A percentile compares a stretch with the other conserved stretches of the same genome.
phyloP scores from a whole-genome alignment of 192 early-diverging fungal genomes.

The Coemansia sp. region DNA sequence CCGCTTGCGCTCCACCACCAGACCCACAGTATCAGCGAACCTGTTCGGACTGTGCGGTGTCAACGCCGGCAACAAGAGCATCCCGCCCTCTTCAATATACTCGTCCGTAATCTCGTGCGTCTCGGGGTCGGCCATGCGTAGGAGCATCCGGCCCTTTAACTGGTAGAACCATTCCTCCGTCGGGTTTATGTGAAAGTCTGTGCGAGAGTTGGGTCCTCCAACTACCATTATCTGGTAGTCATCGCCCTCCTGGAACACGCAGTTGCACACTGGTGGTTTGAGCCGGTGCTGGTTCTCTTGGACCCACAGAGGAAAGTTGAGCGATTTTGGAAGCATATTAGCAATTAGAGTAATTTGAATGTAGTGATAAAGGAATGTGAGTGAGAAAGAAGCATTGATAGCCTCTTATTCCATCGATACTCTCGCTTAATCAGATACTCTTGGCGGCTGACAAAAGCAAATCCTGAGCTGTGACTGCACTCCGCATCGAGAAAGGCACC shows the following conservation, averaged over 20 bases:
- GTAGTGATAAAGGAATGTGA: neutral
- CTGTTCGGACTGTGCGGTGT: conserved; percentile 95
- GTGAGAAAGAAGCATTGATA: too few species aligned
- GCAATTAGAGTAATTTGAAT: neutral
- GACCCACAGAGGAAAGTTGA: conserved; percentile 93
- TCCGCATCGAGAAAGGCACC: neutral
- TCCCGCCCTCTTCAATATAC: conserved; percentile 88
- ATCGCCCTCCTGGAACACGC: conserved; percentile 73
- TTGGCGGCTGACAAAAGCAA: conserved; percentile 5
- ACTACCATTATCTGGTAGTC: conserved; percentile 94
- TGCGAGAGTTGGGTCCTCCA: conserved; percentile 91
- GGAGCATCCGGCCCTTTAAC: conserved; percentile 89
- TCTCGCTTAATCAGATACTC: neutral
- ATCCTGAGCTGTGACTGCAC: neutral
- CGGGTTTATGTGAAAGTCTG: conserved; percentile 96
- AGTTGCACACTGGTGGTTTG: conserved; percentile 95
- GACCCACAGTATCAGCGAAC: conserved; percentile 90
- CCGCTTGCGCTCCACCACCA: conserved; percentile 93
- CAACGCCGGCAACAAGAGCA: conserved; percentile 92
- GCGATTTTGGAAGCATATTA: conserved; percentile 65
- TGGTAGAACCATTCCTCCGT: conserved; percentile 99
- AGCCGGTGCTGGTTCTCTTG: conserved; percentile 77
- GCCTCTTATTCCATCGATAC: too few species aligned
- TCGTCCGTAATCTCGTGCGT: conserved; percentile 74
- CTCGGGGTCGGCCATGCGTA: conserved; percentile 80